phyloP scores from a whole-genome alignment of 208 protist species.

The Vickermania spadyakhi region DNA sequence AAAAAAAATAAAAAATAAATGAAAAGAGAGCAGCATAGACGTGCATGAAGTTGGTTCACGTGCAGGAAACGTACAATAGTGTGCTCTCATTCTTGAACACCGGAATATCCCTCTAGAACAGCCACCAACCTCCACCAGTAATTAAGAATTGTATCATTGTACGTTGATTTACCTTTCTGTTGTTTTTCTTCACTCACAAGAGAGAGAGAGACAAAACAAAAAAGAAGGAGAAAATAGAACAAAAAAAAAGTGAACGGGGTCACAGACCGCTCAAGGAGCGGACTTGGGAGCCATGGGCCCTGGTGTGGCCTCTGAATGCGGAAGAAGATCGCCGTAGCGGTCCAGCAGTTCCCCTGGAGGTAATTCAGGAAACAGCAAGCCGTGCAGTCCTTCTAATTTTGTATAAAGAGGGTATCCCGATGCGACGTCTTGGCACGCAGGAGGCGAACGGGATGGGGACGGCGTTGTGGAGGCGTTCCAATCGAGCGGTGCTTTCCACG shows the following conservation, averaged over 20 bases:
- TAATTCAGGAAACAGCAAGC: slow-evolving; percentile 54
- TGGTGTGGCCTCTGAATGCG: slow-evolving; percentile 6
- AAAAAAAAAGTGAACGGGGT: slow-evolving; percentile 2
- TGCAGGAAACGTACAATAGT: too few species aligned
- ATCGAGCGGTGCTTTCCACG: slow-evolving; percentile 27
- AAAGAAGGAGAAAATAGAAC: neutral
- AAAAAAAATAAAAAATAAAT: too few species aligned
- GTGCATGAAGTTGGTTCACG: too few species aligned
- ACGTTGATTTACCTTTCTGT: too few species aligned
- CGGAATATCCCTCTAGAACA: too few species aligned
- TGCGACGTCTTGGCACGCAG: neutral
- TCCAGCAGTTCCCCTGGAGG: slow-evolving; percentile 55
- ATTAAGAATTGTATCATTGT: too few species aligned
- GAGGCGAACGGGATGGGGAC: neutral
- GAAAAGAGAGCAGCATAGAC: too few species aligned
- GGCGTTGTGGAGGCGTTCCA: neutral
- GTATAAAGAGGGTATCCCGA: slow-evolving; percentile 60
- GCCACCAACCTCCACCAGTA: too few species aligned
- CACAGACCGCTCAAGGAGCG: neutral
- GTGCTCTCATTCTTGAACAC: too few species aligned
- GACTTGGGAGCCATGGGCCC: neutral
- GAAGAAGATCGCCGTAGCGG: slow-evolving; percentile 46
- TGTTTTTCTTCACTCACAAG: too few species aligned
- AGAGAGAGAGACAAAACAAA: slow-evolving; percentile 3
- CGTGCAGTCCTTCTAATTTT: slow-evolving; percentile 37